Evolutionary conservation across 805 yeast genomes (phyloP).

Genomic region (Starmerella apis): DNA sequence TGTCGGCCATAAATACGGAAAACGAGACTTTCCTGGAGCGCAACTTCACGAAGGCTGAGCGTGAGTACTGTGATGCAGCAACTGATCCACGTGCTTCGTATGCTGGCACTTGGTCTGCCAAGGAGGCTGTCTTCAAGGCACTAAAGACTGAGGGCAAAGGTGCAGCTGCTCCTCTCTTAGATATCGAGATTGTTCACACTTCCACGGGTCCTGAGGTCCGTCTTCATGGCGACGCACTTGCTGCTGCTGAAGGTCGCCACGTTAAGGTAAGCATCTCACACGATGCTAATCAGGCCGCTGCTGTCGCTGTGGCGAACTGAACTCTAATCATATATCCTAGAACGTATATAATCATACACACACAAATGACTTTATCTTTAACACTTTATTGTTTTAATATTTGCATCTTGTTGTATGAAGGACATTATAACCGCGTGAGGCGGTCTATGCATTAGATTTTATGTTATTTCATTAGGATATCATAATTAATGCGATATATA

Average conservation of each 20-base stretch:
- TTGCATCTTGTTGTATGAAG: too few relatives aligned
- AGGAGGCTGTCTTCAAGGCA: slow-evolving; percentile 97
- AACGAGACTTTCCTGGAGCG: slow-evolving; percentile 86
- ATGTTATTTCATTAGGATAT: neutral
- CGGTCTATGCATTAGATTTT: too few relatives aligned
- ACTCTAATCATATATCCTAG: neutral
- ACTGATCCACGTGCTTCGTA: slow-evolving; percentile 78
- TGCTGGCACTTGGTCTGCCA: slow-evolving; percentile 98
- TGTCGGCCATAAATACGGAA: slow-evolving; percentile 68
- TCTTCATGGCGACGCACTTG: slow-evolving; percentile 65
- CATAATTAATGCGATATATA: slow-evolving; percentile 67
- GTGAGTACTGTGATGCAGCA: slow-evolving; percentile 62
- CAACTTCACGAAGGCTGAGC: slow-evolving; percentile 78
- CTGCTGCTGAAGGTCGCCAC: slow-evolving; percentile 53
- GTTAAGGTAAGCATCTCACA: slow-evolving; percentile 90
- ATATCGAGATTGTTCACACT: slow-evolving; percentile 71
- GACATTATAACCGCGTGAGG: too few relatives aligned
- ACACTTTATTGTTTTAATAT: neutral
- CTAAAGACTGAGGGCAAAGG: slow-evolving; percentile 82
- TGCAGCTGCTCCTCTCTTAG: slow-evolving; percentile 87
- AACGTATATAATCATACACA: too few relatives aligned
- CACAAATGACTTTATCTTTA: too few relatives aligned
- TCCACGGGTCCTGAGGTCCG: slow-evolving; percentile 76
- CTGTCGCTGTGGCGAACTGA: slow-evolving; percentile 62
- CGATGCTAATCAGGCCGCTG: slow-evolving; percentile 94